Percentiles rank a stretch among this genome's conserved stretches.
These are phyloP conservation scores for Biscutella laevigata DNA, from an alignment of 441 rosid species.

Conservation along the genomic window DNA sequence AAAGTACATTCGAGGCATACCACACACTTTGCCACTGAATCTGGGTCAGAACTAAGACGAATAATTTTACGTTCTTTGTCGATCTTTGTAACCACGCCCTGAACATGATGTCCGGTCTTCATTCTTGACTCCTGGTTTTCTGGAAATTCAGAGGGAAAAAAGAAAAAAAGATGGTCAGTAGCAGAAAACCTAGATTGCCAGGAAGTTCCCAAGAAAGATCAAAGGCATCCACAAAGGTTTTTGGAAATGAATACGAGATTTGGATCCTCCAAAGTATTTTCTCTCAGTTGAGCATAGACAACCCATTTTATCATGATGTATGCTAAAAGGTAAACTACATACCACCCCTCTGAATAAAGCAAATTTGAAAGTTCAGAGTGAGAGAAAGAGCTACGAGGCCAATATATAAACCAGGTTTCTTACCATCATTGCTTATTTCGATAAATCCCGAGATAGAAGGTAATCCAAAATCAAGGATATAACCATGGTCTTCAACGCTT, in stretches of 20 bases:
- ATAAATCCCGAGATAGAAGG: constrained; percentile 77
- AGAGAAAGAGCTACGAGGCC: neutral
- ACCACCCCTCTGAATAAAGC: neutral
- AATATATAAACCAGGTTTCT: constrained; percentile 9
- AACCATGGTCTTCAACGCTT: constrained; percentile 97
- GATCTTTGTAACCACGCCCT: constrained; percentile 66
- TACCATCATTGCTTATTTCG: constrained; percentile 51
- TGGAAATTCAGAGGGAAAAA: too few relatives aligned
- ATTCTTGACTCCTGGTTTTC: constrained; percentile 36
- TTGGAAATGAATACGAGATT: neutral
- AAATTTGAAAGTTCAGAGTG: neutral
- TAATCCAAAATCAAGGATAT: constrained; percentile 83
- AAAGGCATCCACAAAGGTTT: constrained; percentile 6
- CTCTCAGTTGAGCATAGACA: neutral
- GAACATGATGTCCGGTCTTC: constrained; percentile 62
- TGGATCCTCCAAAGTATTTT: neutral
- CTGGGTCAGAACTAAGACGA: constrained; percentile 59
- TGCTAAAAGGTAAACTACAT: neutral
- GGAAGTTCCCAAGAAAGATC: constrained; percentile 9
- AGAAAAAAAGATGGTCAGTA: neutral
- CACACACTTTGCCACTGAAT: constrained; percentile 64
- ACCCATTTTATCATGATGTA: neutral
- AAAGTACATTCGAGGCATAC: constrained; percentile 36
- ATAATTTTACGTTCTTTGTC: constrained; percentile 76
- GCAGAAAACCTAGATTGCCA: constrained; percentile 6